Evolutionary conservation across 2,329 filamentous ascomycete genomes (phyloP), one percentile per base, ranked within the genome.

Genomic region (Graphilbum fragrans): DNA sequence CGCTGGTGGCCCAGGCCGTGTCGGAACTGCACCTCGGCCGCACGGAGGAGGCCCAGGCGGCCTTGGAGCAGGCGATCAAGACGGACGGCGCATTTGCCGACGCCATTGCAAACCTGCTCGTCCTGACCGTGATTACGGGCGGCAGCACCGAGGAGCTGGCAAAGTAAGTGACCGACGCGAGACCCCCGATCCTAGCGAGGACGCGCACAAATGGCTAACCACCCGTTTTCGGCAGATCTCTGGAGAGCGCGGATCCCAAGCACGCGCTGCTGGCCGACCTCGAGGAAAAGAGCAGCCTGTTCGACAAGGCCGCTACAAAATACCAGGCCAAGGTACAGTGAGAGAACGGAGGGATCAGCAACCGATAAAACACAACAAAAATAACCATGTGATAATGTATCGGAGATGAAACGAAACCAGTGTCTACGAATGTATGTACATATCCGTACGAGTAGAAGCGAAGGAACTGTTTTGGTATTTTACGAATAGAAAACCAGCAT

Each of bases 11-110:
- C 18, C 92, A 96, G 65, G 90, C 88, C 21, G 78, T 96, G 21
- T 82, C 86, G 20, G 90, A 98, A 61, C 66, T 96, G 41, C 92
- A 96, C 57, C 77, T 96, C 22, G 88, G 87, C 39, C 77, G 92
- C 38, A 65, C 84, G 33, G 86, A 92, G 47, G 92, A 96, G 67
- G 86, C 90, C 1, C 85, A 95, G 63, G 76, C 81, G 17, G 90
- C 88, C 4, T 48, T 96, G 48, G 77, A 90, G 49, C 77, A 90
- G 60, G 88, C 87, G 1, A 52, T 92, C 41, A 70, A 80, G 55
- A 80, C 86, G 58, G 79, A 90, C 46, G 74, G 81, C 2, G 67
- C 74, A 42, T 77, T 84, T 46, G 69, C 76, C 7, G 80, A 88
- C 47, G 80, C 83, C 18, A 77, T 95, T 54, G 86, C 86, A 46